phyloP scores from a whole-genome alignment of 108 stramenopile species.

The Aurantiochytrium sp. region DNA sequence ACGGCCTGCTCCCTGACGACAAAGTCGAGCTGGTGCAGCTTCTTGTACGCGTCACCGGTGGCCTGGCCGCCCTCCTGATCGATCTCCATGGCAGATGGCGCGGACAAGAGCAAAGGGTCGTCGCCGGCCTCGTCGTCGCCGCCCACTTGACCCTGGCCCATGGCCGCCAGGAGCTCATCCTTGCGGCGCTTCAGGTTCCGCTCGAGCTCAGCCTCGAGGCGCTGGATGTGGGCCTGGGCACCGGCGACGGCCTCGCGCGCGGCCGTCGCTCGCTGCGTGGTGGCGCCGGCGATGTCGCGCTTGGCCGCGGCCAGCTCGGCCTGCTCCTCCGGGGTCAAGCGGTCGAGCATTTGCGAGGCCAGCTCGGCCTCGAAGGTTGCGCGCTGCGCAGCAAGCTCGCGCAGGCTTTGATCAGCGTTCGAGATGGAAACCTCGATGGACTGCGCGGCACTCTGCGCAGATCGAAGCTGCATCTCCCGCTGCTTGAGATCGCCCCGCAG shows the following conservation, averaged over 20 bases:
- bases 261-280: conserved; percentile 63
- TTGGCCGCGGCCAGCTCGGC: conserved; percentile 54
- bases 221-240: conserved; percentile 60
- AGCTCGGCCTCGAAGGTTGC: conserved; percentile 72
- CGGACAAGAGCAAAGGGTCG: conserved; percentile 54
- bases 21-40: not conserved
- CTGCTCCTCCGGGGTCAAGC: conserved; percentile 66
- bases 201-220: conserved; percentile 67
- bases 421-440: not conserved
- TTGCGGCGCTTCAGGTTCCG: conserved; percentile 75
- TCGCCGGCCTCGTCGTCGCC: conserved; percentile 47
- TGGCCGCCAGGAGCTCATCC: conserved; percentile 63
- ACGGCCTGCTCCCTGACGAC: not conserved
- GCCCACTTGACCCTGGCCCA: conserved; percentile 37
- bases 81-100: not conserved
- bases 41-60: not conserved
- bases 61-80: not conserved
- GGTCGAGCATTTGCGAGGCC: conserved; percentile 67
- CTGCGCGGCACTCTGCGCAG: not conserved
- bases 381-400: conserved; percentile 61
- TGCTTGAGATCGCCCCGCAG: not conserved
- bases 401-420: not conserved
- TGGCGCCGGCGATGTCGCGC: conserved; percentile 51
- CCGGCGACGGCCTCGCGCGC: conserved; percentile 59
- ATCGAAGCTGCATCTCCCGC: conserved; percentile 37